These are phyloP conservation scores for Hemileia vastatrix DNA, from an alignment of 1,284 basidiomycete species.

Conservation along the genomic window DNA sequence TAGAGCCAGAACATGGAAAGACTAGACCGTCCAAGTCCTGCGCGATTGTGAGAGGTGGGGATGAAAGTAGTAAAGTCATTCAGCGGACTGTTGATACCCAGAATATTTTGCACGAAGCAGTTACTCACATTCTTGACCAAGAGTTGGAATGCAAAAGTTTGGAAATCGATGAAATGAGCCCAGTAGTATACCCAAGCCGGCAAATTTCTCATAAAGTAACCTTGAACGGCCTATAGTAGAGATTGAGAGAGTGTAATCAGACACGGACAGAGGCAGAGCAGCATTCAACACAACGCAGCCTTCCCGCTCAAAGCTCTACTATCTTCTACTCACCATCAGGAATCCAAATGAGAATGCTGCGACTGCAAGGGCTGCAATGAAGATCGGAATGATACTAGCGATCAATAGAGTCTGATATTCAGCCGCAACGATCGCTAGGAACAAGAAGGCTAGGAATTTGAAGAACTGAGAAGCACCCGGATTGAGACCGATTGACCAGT, in stretches of 20 bases:
- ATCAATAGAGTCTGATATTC: conserved; percentile 54
- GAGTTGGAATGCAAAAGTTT: conserved; percentile 49
- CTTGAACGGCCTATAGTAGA: no score
- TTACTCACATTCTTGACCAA: conserved; percentile 51
- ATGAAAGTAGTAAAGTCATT: no score
- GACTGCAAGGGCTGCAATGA: conserved; percentile 56
- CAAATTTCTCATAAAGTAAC: conserved; percentile 50
- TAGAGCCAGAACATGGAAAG: conserved; percentile 50
- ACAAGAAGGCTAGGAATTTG: conserved; percentile 53
- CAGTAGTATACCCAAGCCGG: conserved; percentile 56
- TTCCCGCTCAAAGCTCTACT: no score
- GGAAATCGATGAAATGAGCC: conserved; percentile 49
- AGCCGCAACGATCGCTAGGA: conserved; percentile 53
- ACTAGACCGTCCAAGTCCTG: conserved; percentile 50
- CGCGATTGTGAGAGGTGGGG: no score
- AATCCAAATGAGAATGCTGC: conserved; percentile 55
- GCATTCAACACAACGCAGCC: conserved; percentile 42
- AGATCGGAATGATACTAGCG: conserved; percentile 53
- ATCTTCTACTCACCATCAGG: conserved; percentile 52
- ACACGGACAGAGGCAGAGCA: conserved; percentile 32
- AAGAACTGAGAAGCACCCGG: conserved; percentile 51
- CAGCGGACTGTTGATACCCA: no score
- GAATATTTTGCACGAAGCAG: no score
- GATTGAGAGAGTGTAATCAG: no score
- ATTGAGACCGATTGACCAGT: conserved; percentile 50